These are phyloP conservation scores for Thielaviopsis musarum DNA, from an alignment of 2,329 filamentous ascomycete genomes.

Conservation along the genomic window DNA sequence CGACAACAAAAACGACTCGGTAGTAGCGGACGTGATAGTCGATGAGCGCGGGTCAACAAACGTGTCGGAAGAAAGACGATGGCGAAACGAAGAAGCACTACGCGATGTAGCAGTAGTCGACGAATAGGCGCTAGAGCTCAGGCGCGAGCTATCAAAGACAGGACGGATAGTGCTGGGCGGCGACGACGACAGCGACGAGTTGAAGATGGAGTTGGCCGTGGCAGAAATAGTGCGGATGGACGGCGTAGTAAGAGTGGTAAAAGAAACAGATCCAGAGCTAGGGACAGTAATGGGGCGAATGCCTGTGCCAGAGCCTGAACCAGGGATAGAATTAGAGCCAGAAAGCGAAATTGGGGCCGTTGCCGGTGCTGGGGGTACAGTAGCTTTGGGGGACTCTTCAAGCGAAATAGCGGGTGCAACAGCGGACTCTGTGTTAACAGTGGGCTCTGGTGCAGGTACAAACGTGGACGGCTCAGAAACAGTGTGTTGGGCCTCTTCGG, in stretches of 20 bases:
- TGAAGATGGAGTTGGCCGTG: slow-evolving; percentile 10
- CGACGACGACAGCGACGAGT: slow-evolving; percentile 9
- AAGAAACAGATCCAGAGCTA: not conserved
- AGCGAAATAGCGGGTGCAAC: not conserved
- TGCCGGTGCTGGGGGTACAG: not conserved
- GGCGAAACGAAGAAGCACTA: slow-evolving; percentile 6
- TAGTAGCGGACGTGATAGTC: not conserved
- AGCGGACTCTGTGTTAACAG: not conserved
- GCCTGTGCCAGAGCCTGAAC: not conserved
- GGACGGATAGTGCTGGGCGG: slow-evolving; percentile 10
- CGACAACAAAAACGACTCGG: slow-evolving; percentile 5
- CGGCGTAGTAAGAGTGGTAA: not conserved
- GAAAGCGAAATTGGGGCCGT: not conserved
- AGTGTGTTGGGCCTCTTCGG: not conserved
- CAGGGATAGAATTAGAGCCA: not conserved
- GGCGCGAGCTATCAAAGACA: slow-evolving; percentile 8
- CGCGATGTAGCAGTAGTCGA: slow-evolving; percentile 5
- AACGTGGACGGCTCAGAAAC: too few species aligned
- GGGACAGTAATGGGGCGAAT: not conserved
- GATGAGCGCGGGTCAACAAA: slow-evolving; percentile 5
- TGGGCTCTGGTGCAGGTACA: not conserved
- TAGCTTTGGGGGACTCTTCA: not conserved
- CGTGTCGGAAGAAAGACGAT: slow-evolving; percentile 5
- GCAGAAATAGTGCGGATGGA: slow-evolving; percentile 10
- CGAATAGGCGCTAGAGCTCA: slow-evolving; percentile 10